Conservation (phyloP, 306 rosid species). For the Cicer yamashitae region DNA sequence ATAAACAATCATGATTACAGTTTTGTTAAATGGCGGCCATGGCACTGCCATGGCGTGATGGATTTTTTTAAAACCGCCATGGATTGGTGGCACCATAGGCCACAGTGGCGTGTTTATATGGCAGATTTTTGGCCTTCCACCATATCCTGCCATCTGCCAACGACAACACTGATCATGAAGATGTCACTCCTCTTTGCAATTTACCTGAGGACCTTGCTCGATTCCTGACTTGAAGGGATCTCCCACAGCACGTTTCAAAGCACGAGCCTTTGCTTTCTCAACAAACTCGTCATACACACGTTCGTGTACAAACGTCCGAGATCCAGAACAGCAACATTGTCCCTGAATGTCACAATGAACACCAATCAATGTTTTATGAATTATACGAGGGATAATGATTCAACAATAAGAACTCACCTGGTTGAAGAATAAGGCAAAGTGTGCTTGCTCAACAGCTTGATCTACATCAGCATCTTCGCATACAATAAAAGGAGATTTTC, state of each 20-base stretch:
- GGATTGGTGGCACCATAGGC: too few species aligned
- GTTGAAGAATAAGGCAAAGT: conserved; percentile 86
- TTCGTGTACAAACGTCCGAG: conserved; percentile 93
- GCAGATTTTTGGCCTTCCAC: too few species aligned
- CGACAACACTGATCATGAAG: not conserved
- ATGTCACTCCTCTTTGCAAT: conserved; percentile 21
- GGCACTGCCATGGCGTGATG: too few species aligned
- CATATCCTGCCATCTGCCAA: too few species aligned
- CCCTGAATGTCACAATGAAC: conserved; percentile 60
- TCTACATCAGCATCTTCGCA: conserved; percentile 94
- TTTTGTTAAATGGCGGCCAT: too few species aligned
- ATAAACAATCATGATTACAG: not conserved
- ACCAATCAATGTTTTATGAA: conserved; percentile 29
- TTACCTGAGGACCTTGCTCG: conserved; percentile 99
- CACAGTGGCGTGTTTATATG: too few species aligned
- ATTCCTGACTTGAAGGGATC: conserved; percentile 84
- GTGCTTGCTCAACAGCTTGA: conserved; percentile 85
- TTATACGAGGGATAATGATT: conserved; percentile 17
- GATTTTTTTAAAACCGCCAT: too few species aligned
- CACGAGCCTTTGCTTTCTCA: conserved; percentile 84
- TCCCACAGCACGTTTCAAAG: conserved; percentile 78
- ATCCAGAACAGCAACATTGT: conserved; percentile 96
- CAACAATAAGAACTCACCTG: conserved; percentile 53
- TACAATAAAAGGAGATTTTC: conserved; percentile 93
- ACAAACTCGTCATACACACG: conserved; percentile 74